Percentiles rank a stretch among this genome's conserved stretches.
These are phyloP conservation scores for Tetracentron sinense DNA, from an alignment of 164 flowering plant genomes.

Conservation along the genomic window DNA sequence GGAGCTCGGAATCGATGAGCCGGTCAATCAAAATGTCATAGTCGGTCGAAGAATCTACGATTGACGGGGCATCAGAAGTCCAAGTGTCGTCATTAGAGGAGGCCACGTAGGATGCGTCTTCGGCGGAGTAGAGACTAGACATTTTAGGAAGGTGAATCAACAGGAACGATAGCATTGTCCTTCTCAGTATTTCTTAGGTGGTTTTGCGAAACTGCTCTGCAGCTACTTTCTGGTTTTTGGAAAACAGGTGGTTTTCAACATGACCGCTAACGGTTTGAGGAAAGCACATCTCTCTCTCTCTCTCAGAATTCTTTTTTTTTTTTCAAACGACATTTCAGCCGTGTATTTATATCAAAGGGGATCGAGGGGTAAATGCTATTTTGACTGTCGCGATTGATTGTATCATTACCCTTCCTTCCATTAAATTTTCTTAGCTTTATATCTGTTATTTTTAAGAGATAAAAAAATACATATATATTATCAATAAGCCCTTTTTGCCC, in stretches of 20 bases:
- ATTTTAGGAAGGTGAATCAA: constrained; percentile 1
- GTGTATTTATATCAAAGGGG: constrained; percentile 1
- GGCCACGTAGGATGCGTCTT: constrained; percentile 22
- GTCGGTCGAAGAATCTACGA: constrained; percentile 10
- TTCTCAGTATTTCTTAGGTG: neutral
- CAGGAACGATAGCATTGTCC: constrained; percentile 3
- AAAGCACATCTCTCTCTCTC: neutral
- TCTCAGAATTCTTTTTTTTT: neutral
- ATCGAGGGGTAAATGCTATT: neutral
- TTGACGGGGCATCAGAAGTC: constrained; percentile 2
- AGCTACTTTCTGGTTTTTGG: neutral
- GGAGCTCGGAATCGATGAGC: constrained; percentile 36
- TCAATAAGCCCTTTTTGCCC: too few relatives aligned
- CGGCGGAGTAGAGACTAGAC: constrained; percentile 26
- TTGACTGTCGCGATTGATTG: neutral
- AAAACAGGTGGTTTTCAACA: constrained; percentile 1
- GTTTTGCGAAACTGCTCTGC: neutral
- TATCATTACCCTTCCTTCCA: neutral
- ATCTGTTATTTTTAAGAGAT: too few relatives aligned
- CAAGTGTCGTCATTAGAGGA: constrained; percentile 16
- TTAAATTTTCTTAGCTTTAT: too few relatives aligned
- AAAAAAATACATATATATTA: too few relatives aligned
- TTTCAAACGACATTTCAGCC: neutral
- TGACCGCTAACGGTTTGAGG: constrained; percentile 7
- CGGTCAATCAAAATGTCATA: constrained; percentile 21